Evolutionary conservation across 2,329 filamentous ascomycete species (phyloP).

Genomic region (Talaromyces sp.): DNA sequence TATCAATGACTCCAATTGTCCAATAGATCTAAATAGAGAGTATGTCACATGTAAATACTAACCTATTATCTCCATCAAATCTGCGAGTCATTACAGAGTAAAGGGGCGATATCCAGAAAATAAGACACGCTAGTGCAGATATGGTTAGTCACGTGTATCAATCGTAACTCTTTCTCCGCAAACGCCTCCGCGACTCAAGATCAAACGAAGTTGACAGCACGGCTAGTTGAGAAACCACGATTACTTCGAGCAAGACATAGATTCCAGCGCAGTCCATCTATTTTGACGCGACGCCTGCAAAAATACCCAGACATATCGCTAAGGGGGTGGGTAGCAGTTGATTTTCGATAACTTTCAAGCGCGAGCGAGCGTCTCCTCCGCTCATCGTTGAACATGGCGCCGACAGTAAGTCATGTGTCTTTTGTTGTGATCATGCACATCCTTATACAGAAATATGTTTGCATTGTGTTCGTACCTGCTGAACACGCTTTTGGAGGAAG

Average conservation of each 20-base stretch:
- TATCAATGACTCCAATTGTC: too few species aligned
- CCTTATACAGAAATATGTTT: neutral
- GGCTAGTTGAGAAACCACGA: neutral
- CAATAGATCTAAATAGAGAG: neutral
- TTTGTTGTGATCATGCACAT: neutral
- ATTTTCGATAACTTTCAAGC: neutral
- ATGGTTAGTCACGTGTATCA: slow-evolving; percentile 14
- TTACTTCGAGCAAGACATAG: neutral
- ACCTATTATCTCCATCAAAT: neutral
- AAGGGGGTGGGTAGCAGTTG: slow-evolving; percentile 4
- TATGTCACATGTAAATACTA: neutral
- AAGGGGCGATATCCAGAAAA: neutral
- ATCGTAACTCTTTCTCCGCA: slow-evolving; percentile 6
- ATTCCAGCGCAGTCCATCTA: neutral
- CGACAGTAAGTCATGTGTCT: slow-evolving; percentile 18
- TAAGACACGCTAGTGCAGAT: slow-evolving; percentile 11
- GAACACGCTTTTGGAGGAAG: neutral
- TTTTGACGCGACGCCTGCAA: neutral
- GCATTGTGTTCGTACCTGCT: neutral
- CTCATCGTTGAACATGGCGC: slow-evolving; percentile 17
- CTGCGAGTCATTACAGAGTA: neutral
- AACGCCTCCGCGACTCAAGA: slow-evolving; percentile 12
- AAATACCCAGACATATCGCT: neutral
- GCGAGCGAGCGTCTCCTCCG: neutral
- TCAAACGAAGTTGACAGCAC: neutral